Percentiles rank a stretch among this genome's conserved stretches.
Conservation (phyloP, 1,139 yeast species). For the Candida mesenterica region DNA sequence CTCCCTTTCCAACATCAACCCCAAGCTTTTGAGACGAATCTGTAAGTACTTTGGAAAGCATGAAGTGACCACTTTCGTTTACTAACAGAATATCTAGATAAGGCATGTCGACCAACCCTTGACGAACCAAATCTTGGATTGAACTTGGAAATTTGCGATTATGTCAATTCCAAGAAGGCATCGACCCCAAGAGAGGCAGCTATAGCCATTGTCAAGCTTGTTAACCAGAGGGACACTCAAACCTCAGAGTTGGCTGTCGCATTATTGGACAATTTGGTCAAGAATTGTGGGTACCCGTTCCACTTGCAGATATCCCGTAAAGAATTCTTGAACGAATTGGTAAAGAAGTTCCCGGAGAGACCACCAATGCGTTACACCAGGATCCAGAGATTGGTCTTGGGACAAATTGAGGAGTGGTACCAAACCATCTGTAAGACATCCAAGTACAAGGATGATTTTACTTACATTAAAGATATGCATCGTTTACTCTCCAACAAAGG, state of each 20-base stretch:
- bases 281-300: slow-evolving; percentile 97
- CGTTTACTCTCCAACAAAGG: slow-evolving; percentile 83
- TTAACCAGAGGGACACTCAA: slow-evolving; percentile 82
- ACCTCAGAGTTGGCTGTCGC: slow-evolving; percentile 59
- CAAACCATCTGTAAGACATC: slow-evolving; percentile 92
- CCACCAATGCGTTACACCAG: slow-evolving; percentile 86
- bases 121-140: slow-evolving; percentile 86
- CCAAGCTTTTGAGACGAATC: slow-evolving; percentile 61
- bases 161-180: slow-evolving; percentile 90
- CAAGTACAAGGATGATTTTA: slow-evolving; percentile 86
- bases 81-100: no score
- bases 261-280: slow-evolving; percentile 83
- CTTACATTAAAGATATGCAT: slow-evolving; percentile 94
- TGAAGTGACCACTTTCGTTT: no score
- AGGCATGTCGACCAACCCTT: slow-evolving; percentile 86
- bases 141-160: slow-evolving; percentile 90
- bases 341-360: slow-evolving; percentile 88
- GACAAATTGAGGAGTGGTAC: slow-evolving; percentile 96
- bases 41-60: slow-evolving; percentile 37
- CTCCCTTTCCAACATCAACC: slow-evolving; percentile 51
- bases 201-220: slow-evolving; percentile 77
- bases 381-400: slow-evolving; percentile 79
- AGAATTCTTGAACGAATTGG: slow-evolving; percentile 91
- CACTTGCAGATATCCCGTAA: slow-evolving; percentile 93
- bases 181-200: slow-evolving; percentile 92